phyloP scores from a whole-genome alignment of 2,329 filamentous ascomycete species.

The Aspergillus sergii region DNA sequence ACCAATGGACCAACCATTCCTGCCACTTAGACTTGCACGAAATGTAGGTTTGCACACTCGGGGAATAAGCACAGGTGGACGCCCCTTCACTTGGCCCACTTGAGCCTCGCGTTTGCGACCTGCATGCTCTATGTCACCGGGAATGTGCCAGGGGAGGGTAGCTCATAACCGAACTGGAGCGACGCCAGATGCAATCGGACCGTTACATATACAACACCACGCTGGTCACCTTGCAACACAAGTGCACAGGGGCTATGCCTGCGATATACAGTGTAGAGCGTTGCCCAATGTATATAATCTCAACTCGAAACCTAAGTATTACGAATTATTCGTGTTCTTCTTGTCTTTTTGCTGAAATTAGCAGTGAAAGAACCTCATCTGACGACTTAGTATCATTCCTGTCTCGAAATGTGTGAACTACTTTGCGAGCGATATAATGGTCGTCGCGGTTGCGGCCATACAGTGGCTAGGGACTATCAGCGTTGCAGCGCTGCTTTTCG shows the following conservation, averaged over 20 bases:
- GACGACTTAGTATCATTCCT: neutral
- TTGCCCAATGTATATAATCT: neutral
- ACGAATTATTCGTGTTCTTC: neutral
- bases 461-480: neutral
- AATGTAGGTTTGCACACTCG: neutral
- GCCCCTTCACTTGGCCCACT: neutral
- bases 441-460: neutral
- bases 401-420: neutral
- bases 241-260: too few relatives aligned
- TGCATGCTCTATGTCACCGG: neutral
- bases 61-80: neutral
- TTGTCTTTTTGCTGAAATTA: fast-evolving
- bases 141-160: neutral
- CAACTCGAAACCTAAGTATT: neutral
- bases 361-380: neutral
- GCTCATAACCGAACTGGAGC: neutral
- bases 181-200: neutral
- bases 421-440: slow-evolving; percentile 1
- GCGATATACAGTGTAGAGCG: neutral
- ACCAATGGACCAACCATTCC: neutral
- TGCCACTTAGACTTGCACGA: neutral
- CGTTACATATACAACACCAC: neutral
- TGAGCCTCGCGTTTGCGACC: neutral
- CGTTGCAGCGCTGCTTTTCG: neutral
- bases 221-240: neutral